Percentiles rank a stretch among this genome's conserved stretches.
phyloP scores from a whole-genome alignment of 1,139 yeast genomes.

The Candida gigantensis region DNA sequence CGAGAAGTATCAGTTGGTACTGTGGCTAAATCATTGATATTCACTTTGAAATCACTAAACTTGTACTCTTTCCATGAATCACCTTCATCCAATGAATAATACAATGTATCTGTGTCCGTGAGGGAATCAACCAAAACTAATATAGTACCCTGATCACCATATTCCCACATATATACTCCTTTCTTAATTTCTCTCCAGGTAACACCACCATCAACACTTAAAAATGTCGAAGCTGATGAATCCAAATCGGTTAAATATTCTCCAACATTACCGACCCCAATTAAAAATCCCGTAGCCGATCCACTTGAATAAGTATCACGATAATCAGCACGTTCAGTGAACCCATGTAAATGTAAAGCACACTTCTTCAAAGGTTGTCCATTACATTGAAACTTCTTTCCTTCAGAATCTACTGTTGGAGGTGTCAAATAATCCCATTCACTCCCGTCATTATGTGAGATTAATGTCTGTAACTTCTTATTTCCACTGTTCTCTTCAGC shows the following conservation, averaged over 20 bases:
- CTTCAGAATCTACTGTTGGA: constrained; percentile 64
- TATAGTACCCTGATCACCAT: constrained; percentile 91
- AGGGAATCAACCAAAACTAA: constrained; percentile 66
- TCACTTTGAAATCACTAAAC: constrained; percentile 59
- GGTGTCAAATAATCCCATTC: constrained; percentile 76
- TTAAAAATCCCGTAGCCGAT: constrained; percentile 83
- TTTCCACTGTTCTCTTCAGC: constrained; percentile 23
- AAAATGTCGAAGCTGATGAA: constrained; percentile 57
- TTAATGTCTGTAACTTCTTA: constrained; percentile 68
- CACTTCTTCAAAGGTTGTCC: constrained; percentile 59
- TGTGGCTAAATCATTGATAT: constrained; percentile 75
- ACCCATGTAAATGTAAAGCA: constrained; percentile 86
- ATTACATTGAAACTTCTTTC: constrained; percentile 55
- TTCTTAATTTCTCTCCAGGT: constrained; percentile 80
- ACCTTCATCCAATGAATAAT: constrained; percentile 81
- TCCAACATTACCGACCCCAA: constrained; percentile 93
- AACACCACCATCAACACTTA: constrained; percentile 85
- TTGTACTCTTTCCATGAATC: constrained; percentile 66
- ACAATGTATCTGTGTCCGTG: constrained; percentile 56
- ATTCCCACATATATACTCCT: constrained; percentile 90
- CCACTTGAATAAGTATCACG: constrained; percentile 88
- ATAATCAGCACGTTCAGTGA: constrained; percentile 79
- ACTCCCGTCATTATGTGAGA: constrained; percentile 91
- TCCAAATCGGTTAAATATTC: constrained; percentile 40
- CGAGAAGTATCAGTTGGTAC: constrained; percentile 89